A percentile compares a stretch with the other conserved stretches of the same genome.
Conservation (phyloP, 805 yeast genomes). For the Wickerhamiella bombiphila region DNA sequence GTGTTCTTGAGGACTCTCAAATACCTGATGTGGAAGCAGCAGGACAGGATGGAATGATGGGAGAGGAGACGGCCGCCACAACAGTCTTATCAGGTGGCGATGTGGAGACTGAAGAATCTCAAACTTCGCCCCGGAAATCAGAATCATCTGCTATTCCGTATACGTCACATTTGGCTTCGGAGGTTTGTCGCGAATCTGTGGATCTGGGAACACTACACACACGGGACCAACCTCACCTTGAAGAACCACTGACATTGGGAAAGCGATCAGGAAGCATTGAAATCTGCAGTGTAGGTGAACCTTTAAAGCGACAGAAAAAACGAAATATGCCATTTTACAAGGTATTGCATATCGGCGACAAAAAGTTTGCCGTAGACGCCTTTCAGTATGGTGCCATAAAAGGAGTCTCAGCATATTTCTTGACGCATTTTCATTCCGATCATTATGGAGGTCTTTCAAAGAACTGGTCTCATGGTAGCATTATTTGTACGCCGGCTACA, state of each 20-base stretch:
- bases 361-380: slow-evolving; percentile 26
- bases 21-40: neutral
- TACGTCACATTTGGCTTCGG: too few species aligned
- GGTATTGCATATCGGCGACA: slow-evolving; percentile 19
- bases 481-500: slow-evolving; percentile 64
- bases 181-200: too few species aligned
- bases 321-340: slow-evolving; percentile 22
- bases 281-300: neutral
- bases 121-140: too few species aligned
- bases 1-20: neutral
- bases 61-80: neutral
- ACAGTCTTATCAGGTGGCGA: neutral
- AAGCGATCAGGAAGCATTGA: neutral
- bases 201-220: too few species aligned
- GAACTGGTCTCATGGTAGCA: slow-evolving; percentile 56
- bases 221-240: neutral
- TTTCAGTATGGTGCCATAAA: slow-evolving; percentile 25
- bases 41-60: neutral
- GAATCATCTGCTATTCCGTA: neutral
- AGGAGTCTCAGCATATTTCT: slow-evolving; percentile 21
- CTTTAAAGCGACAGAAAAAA: neutral
- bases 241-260: neutral
- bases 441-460: slow-evolving; percentile 81
- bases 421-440: slow-evolving; percentile 76
- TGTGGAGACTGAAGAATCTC: neutral